A percentile compares a stretch with the other conserved stretches of the same genome.
Evolutionary conservation across 2,329 filamentous ascomycete species (phyloP).

Genomic region (Fusarium globosum): DNA sequence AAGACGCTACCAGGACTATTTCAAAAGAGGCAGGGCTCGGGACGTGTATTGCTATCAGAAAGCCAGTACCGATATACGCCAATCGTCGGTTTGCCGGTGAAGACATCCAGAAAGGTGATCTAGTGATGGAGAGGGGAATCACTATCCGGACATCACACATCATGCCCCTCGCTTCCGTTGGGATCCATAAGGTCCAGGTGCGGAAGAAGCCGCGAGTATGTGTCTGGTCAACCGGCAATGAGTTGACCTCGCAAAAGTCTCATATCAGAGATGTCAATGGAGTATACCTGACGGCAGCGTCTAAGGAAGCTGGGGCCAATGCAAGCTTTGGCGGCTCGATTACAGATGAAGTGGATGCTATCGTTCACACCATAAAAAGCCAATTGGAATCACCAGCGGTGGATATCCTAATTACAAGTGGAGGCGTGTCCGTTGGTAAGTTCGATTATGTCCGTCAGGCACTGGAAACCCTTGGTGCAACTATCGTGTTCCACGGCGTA

Average conservation of each 20-base stretch:
- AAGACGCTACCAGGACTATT: rapidly evolving
- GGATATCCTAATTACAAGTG: not conserved
- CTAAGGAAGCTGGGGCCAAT: not conserved
- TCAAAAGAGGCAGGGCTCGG: rapidly evolving
- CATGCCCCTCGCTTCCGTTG: not conserved
- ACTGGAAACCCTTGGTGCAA: not conserved
- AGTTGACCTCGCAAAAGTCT: not conserved
- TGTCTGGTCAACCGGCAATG: not conserved
- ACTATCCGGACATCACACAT: not conserved
- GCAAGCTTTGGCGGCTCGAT: not conserved
- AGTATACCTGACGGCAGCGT: not conserved
- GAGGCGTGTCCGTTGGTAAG: not conserved
- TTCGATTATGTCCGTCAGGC: not conserved
- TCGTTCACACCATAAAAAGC: not conserved
- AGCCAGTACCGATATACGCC: not conserved
- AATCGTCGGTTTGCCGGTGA: not conserved
- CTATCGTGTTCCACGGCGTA: not conserved
- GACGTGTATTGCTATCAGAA: rapidly evolving
- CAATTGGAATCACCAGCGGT: not conserved
- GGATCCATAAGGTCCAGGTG: rapidly evolving
- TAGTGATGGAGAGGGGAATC: not conserved
- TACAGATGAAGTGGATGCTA: not conserved
- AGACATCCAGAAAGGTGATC: not conserved
- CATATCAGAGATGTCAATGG: not conserved
- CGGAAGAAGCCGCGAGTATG: not conserved